Evolutionary conservation across 352 stramenopile species (phyloP).

Genomic region (Phytopythium vexans): DNA sequence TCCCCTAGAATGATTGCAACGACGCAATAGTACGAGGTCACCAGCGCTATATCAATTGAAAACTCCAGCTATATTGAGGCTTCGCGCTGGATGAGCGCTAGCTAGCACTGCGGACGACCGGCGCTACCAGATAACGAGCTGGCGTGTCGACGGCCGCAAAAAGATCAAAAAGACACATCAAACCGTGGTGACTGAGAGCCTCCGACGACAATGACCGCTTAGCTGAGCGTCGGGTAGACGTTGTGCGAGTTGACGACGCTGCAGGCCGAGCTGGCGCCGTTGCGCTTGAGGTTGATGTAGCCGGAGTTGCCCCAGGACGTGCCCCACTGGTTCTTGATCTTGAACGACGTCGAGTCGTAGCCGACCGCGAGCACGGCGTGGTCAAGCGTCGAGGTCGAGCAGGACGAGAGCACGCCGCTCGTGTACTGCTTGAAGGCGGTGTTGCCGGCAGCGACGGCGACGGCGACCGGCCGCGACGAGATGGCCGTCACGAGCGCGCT

Average conservation of each 20-base stretch:
- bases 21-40: too few relatives aligned
- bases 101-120: too few relatives aligned
- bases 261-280: conserved; percentile 42
- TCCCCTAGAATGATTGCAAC: too few relatives aligned
- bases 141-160: too few relatives aligned
- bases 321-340: conserved; percentile 98
- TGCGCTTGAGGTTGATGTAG: conserved; percentile 86
- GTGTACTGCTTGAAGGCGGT: conserved; percentile 97
- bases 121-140: too few relatives aligned
- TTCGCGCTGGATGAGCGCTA: too few relatives aligned
- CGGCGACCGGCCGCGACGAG: neutral
- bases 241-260: conserved; percentile 7
- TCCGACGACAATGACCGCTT: too few relatives aligned
- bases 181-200: too few relatives aligned
- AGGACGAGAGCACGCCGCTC: conserved; percentile 82
- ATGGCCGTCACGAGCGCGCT: neutral
- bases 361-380: conserved; percentile 96
- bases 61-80: too few relatives aligned
- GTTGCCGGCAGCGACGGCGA: conserved; percentile 88
- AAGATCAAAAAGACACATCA: too few relatives aligned
- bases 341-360: conserved; percentile 89
- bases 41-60: too few relatives aligned
- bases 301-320: conserved; percentile 92
- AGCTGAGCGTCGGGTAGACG: neutral
- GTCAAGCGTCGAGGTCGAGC: conserved; percentile 87